Percentiles rank a stretch among this genome's conserved stretches.
phyloP scores from a whole-genome alignment of 257 asterid species.

The Capsicum pubescens region DNA sequence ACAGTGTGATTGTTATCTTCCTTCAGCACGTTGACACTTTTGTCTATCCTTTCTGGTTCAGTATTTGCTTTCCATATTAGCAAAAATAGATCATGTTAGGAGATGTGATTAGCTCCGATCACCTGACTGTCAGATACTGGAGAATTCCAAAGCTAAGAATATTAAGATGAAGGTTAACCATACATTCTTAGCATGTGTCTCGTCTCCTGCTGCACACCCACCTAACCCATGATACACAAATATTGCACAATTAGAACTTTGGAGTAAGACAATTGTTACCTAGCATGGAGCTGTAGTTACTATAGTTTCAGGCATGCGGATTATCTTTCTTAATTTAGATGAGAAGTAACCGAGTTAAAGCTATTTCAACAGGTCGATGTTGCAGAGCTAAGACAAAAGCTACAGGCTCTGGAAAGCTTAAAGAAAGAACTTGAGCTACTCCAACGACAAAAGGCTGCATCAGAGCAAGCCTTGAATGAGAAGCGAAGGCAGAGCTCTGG shows the following conservation, averaged over 20 bases:
- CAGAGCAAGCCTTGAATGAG: constrained; percentile 80
- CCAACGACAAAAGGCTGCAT: constrained; percentile 90
- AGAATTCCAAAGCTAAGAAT: background rate
- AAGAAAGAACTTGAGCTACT: constrained; percentile 93
- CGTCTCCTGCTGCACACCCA: background rate
- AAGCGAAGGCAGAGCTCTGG: constrained; percentile 76
- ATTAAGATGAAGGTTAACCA: background rate
- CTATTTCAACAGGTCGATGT: constrained; percentile 75
- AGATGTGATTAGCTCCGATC: background rate
- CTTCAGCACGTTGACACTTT: background rate
- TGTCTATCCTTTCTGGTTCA: background rate
- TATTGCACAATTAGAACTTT: background rate
- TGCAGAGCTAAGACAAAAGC: constrained; percentile 94
- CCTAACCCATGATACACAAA: background rate
- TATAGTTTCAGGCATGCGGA: background rate
- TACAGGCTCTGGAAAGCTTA: constrained; percentile 77
- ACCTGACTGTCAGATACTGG: background rate
- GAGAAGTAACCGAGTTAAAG: background rate
- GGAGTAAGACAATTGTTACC: background rate
- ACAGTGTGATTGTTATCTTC: background rate
- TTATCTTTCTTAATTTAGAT: constrained; percentile 4
- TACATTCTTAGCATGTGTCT: constrained; percentile 5
- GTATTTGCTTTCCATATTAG: constrained; percentile 4
- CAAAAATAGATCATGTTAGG: background rate
- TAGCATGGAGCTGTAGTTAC: background rate